Evolutionary conservation across 805 yeast genomes (phyloP), one percentile per base, ranked within the genome.

Genomic region (Sugiyamaella americana): DNA sequence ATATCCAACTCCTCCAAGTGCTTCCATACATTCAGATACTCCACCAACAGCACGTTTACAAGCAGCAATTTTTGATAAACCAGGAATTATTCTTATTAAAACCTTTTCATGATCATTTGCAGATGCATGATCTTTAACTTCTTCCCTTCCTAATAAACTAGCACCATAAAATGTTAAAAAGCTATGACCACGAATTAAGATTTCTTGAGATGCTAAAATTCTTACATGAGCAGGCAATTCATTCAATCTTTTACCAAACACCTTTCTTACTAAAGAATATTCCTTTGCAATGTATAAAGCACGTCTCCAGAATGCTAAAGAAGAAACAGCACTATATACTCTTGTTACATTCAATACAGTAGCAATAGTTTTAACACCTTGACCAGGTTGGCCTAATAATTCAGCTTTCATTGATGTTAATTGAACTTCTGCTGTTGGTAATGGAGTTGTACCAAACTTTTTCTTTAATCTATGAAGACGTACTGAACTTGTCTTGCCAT

Each of bases 341-440:
- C 65, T 47, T 0, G 65, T 61, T 16, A 61, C 57, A 30, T 54
- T 58, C 23, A 61, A 51, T 2, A 61, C 64, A 1, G 61, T 46
- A 5, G 63, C 47, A 23, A 61, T 61, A 2, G 61, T 50, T 3
- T 58, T 44, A n/a, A 61, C 61, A 1, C 65, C 65, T 16, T 48
- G 24, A 2, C 55, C 58, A 1, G 56, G 48, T 19, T 43, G 30
- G 5, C 60, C 59, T 2, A 56, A 41, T 16, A 57, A 26, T 34
- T 55, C 53, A 2, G 57, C 54, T 10, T 46, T 47, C 38, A 61
- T 30, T 26, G 54, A 54, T n/a, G 44, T 34, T 11, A 61, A 52
- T 48, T 61, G 63, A 10, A 61, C 45, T 23, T 61, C 65, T 1
- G 65, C 65, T 3, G 65, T 61, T 3, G 65, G 65, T 19, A 61